Base-by-base conservation (phyloP, 73 alveolate genomes). In the Durusdinium trenchii region DNA sequence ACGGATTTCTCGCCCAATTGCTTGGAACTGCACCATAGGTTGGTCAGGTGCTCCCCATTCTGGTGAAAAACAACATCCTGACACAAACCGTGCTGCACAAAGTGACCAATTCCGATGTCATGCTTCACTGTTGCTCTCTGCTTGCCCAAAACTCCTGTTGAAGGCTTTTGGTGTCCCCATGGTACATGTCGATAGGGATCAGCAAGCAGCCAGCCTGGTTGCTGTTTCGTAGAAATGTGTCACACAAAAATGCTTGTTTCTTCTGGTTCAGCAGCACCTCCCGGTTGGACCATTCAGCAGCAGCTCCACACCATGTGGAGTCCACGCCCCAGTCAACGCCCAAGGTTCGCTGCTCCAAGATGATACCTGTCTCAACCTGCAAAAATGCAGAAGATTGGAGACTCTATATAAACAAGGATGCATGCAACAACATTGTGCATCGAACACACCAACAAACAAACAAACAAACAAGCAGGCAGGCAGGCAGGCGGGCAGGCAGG, bases 261-360 rank as follows among this genome's bases (percentile, higher is more conserved):
- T 23, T 23, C 89, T 78, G 20, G 10, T 35, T 48, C 47, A 36
- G 12, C 12, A 38, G 20, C 54, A 51, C 98, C 98, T 91, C 98
- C 35, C 98, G 50, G 78, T 91, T 91, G 57, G 98, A 76, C 98
- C 98, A 91, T 48, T 91, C 98, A 3, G 98, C 98, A 26, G 98
- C 98, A n/a, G 98, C 98, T n/a, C 98, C 98, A 50, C 98, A 91
- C 98, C 98, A 91, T 75, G 98, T 91, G n/a, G 98, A 91, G 78
- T 91, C 98, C 60, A 91, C 98, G 50, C 98, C 98, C 98, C 98
- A 91, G 47, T 91, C 98, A 1, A 91, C 98, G 12, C 98, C 98
- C 89, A 91, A 40, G 69, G 98, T 67, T 54, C 98, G 32, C 67
- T 91, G 98, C 89, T 91, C 98, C 78, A 91, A 32, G 90, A 91